phyloP scores from a whole-genome alignment of 768 basidiomycete species.

The Suillus plorans region DNA sequence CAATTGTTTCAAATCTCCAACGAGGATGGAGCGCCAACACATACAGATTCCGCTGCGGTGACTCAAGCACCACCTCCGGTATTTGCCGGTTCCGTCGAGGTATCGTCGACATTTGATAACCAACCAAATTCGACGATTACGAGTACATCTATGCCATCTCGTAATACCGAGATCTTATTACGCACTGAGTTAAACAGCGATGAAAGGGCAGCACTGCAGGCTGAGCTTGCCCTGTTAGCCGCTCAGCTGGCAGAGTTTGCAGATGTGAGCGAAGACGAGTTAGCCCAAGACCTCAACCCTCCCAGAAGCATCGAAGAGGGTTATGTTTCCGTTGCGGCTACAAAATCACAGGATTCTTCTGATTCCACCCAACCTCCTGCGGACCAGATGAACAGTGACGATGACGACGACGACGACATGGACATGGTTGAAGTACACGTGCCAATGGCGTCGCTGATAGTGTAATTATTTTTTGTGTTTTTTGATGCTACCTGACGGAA shows the following conservation, averaged over 20 bases:
- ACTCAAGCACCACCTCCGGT: slow-evolving; percentile 1
- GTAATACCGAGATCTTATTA: slow-evolving; percentile 6
- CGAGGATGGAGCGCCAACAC: slow-evolving; percentile 20
- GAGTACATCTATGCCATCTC: slow-evolving; percentile 6
- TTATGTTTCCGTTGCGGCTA: neutral
- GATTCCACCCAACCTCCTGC: neutral
- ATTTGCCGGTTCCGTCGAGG: neutral
- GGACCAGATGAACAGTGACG: slow-evolving; percentile 4
- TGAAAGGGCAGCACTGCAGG: slow-evolving; percentile 68
- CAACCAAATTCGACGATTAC: slow-evolving; percentile 1
- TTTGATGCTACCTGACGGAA: neutral
- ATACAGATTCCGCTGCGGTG: slow-evolving; percentile 1
- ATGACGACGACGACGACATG: slow-evolving; percentile 17
- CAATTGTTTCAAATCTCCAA: slow-evolving; percentile 43
- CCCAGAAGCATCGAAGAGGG: neutral
- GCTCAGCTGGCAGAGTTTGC: slow-evolving; percentile 71
- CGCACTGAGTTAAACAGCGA: slow-evolving; percentile 35
- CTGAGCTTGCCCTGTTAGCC: slow-evolving; percentile 69
- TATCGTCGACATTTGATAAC: slow-evolving; percentile 6
- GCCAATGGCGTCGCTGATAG: slow-evolving; percentile 17
- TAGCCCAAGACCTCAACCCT: slow-evolving; percentile 27
- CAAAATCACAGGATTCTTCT: neutral
- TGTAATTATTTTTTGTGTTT: slow-evolving; percentile 11
- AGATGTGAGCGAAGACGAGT: slow-evolving; percentile 36
- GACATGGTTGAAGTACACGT: slow-evolving; percentile 30